Percentiles rank a stretch among this genome's conserved stretches.
Conservation (phyloP, 2,329 filamentous ascomycete species). For the Monilinia fructicola region DNA sequence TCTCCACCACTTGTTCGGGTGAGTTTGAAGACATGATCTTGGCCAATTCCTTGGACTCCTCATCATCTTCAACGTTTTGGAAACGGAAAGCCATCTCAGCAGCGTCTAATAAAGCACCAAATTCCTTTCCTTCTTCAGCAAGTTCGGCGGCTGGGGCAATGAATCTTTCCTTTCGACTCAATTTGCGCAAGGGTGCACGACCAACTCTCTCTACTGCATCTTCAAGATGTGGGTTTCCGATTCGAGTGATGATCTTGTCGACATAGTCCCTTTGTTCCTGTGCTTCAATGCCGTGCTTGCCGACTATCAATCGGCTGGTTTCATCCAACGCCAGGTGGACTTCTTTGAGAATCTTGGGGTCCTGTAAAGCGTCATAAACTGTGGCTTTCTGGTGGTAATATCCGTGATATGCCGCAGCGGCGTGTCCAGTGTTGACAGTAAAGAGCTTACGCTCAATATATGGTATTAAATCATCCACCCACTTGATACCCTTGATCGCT, state of each 20-base stretch:
- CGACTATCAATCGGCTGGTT: conserved; percentile 81
- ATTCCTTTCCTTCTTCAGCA: conserved; percentile 74
- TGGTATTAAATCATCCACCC: conserved; percentile 85
- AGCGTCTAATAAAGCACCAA: conserved; percentile 72
- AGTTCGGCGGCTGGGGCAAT: conserved; percentile 88
- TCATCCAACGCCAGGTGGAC: conserved; percentile 80
- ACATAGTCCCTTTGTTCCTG: conserved; percentile 84
- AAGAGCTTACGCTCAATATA: conserved; percentile 99
- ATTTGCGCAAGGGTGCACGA: conserved; percentile 89
- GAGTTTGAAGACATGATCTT: conserved; percentile 76
- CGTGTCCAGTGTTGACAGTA: conserved; percentile 98
- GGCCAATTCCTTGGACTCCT: conserved; percentile 83
- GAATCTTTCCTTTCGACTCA: conserved; percentile 93
- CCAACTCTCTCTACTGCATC: conserved; percentile 94
- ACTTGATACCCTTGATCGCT: conserved; percentile 83
- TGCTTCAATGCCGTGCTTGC: conserved; percentile 77
- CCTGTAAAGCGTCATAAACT: conserved; percentile 84
- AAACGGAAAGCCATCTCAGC: conserved; percentile 93
- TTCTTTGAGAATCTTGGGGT: conserved; percentile 74
- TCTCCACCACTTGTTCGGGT: conserved; percentile 71
- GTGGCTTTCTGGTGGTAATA: conserved; percentile 82
- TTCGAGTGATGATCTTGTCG: conserved; percentile 86
- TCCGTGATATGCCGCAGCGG: conserved; percentile 93
- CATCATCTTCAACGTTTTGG: conserved; percentile 89
- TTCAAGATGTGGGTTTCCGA: conserved; percentile 89